Percentiles rank a stretch among this genome's conserved stretches.
Evolutionary conservation across 202 grass and related monocot species (phyloP).

Genomic region (Zizania palustris): DNA sequence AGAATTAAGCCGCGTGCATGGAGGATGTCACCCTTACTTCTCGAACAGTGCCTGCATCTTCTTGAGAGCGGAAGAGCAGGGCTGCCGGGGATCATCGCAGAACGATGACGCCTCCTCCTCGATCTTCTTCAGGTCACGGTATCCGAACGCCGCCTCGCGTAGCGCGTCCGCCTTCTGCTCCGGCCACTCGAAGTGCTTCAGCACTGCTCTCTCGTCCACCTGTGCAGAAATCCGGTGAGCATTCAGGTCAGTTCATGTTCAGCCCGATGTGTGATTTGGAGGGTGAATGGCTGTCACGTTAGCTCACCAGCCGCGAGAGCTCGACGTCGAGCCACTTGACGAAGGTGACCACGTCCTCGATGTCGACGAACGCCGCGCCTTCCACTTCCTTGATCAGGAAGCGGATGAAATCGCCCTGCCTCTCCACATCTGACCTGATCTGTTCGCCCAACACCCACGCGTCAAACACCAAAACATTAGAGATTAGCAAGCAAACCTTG

Average conservation of each 20-base stretch:
- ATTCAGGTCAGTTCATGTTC: neutral
- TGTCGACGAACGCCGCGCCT: constrained; percentile 60
- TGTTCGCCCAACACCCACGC: constrained; percentile 8
- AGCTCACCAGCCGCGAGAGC: constrained; percentile 74
- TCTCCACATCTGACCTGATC: constrained; percentile 95
- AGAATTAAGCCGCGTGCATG: neutral
- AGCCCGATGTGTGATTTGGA: neutral
- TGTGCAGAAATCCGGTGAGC: constrained; percentile 11
- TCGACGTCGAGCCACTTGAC: constrained; percentile 99
- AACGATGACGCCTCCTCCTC: constrained; percentile 63
- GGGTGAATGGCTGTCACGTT: neutral
- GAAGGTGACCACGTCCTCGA: constrained; percentile 92
- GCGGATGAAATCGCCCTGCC: constrained; percentile 85
- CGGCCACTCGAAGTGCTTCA: constrained; percentile 99
- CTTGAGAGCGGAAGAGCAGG: constrained; percentile 72
- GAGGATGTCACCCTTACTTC: constrained; percentile 57
- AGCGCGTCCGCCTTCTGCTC: constrained; percentile 91
- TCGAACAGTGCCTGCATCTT: constrained; percentile 91
- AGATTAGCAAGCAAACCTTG: neutral
- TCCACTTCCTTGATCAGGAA: constrained; percentile 94
- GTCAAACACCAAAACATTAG: neutral
- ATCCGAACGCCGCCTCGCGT: constrained; percentile 88
- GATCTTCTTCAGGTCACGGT: constrained; percentile 82
- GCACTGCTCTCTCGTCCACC: constrained; percentile 92
- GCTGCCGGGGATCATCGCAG: constrained; percentile 61